Percentiles rank a stretch among this genome's conserved stretches.
Evolutionary conservation across 176 grass and related monocot genomes (phyloP).

Genomic region (Triticum dicoccoides): DNA sequence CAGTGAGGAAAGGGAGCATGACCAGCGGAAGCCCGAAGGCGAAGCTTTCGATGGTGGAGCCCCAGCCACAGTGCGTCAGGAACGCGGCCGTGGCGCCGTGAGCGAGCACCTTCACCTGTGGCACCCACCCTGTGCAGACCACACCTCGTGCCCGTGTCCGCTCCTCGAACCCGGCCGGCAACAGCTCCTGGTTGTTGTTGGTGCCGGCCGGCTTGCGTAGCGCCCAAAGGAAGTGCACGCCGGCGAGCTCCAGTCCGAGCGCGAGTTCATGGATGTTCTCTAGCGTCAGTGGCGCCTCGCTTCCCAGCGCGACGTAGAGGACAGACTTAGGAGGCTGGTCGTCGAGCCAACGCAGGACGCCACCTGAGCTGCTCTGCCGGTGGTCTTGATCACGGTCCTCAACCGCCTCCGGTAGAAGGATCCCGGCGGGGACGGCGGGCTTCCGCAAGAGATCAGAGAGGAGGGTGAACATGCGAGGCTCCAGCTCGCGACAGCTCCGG

Average conservation of each 20-base stretch:
- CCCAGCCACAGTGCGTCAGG: too few species aligned
- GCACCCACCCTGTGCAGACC: constrained; percentile 37
- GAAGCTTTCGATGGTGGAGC: too few species aligned
- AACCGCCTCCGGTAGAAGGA: not conserved
- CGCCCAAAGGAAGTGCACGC: constrained; percentile 52
- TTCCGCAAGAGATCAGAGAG: constrained; percentile 14
- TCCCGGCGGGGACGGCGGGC: constrained; percentile 37
- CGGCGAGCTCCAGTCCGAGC: constrained; percentile 43
- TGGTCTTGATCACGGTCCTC: not conserved
- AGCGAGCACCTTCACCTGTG: not conserved
- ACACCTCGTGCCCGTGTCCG: not conserved
- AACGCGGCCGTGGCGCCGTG: too few species aligned
- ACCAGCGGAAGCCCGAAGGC: not conserved
- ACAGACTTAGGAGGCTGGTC: constrained; percentile 32
- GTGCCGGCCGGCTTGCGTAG: constrained; percentile 19
- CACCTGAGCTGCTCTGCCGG: too few species aligned
- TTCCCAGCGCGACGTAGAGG: constrained; percentile 58
- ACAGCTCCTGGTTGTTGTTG: not conserved
- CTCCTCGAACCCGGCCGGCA: constrained; percentile 38
- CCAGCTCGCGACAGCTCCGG: constrained; percentile 36
- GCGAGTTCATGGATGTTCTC: constrained; percentile 6
- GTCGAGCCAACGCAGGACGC: constrained; percentile 35
- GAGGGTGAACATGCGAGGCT: constrained; percentile 17
- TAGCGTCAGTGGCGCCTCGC: constrained; percentile 37
- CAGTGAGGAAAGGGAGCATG: constrained; percentile 36